Evolutionary conservation across 2,329 filamentous ascomycete genomes (phyloP).

Genomic region (Allantophomopsis cytisporea): DNA sequence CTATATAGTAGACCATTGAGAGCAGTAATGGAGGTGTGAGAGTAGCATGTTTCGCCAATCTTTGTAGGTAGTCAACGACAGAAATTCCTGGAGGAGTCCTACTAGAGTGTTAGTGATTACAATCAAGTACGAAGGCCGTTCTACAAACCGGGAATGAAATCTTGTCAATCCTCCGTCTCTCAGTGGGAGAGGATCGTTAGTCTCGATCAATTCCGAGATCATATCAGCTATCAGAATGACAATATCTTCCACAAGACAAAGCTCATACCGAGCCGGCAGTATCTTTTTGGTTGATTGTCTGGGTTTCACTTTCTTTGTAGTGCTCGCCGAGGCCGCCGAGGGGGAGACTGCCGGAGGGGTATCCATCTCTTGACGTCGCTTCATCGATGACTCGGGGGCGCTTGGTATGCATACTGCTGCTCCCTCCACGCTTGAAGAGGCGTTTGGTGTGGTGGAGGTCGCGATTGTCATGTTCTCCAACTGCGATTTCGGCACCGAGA

Average conservation of each 20-base stretch:
- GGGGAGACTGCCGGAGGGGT: not conserved
- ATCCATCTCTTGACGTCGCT: constrained; percentile 2
- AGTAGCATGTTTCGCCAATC: constrained; percentile 86
- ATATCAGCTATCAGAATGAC: constrained; percentile 88
- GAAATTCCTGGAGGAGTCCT: constrained; percentile 79
- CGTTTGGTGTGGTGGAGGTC: too few species aligned
- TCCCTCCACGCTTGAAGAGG: too few species aligned
- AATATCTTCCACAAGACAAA: constrained; percentile 71
- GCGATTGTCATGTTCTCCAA: too few species aligned
- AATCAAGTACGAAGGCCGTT: not conserved
- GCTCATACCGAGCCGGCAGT: constrained; percentile 65
- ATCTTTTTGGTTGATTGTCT: constrained; percentile 37
- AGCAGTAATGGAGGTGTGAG: constrained; percentile 87
- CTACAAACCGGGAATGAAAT: constrained; percentile 73
- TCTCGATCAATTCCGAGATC: constrained; percentile 86
- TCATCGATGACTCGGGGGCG: not conserved
- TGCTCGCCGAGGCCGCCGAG: too few species aligned
- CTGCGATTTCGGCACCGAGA: too few species aligned
- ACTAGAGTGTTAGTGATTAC: constrained; percentile 6
- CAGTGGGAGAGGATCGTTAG: constrained; percentile 80
- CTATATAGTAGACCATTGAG: constrained; percentile 98
- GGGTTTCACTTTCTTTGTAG: constrained; percentile 38
- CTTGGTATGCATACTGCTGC: too few species aligned
- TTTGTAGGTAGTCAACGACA: constrained; percentile 83
- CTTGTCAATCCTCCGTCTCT: constrained; percentile 77